Conservation (phyloP, 2,329 filamentous ascomycete genomes). For the Keithomyces neogunnii region DNA sequence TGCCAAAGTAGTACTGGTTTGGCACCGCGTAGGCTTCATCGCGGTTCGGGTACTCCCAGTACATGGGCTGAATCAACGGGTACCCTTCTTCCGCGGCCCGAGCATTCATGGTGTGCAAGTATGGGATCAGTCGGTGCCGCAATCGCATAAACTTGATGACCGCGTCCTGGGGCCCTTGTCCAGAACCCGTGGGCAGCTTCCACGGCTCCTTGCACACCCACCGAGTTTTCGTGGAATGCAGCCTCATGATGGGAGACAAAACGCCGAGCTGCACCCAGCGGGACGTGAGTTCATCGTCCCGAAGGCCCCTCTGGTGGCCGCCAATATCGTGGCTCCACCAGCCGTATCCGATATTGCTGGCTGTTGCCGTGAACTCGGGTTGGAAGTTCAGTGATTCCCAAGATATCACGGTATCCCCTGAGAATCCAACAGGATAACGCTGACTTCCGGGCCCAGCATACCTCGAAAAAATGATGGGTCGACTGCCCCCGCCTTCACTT, state of each 20-base stretch:
- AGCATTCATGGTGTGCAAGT: slow-evolving; percentile 50
- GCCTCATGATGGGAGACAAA: slow-evolving; percentile 51
- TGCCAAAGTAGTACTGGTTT: slow-evolving; percentile 53
- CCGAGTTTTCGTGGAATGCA: slow-evolving; percentile 49
- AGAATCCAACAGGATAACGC: slow-evolving; percentile 57
- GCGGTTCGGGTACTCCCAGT: slow-evolving; percentile 47
- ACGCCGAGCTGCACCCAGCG: slow-evolving; percentile 55
- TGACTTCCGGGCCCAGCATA: slow-evolving; percentile 56
- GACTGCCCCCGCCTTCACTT: slow-evolving; percentile 10
- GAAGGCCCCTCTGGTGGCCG: slow-evolving; percentile 48
- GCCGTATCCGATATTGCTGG: slow-evolving; percentile 58
- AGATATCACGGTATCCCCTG: slow-evolving; percentile 49
- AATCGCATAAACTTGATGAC: slow-evolving; percentile 43
- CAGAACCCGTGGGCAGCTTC: slow-evolving; percentile 31
- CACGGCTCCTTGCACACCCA: slow-evolving; percentile 58
- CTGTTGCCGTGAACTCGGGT: slow-evolving; percentile 57
- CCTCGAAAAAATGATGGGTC: slow-evolving; percentile 48
- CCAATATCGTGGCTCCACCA: slow-evolving; percentile 65
- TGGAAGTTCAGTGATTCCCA: slow-evolving; percentile 56
- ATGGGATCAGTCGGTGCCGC: slow-evolving; percentile 51
- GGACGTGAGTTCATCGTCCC: slow-evolving; percentile 49
- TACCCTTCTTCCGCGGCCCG: slow-evolving; percentile 32
- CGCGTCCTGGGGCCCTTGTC: slow-evolving; percentile 32
- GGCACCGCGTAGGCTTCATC: slow-evolving; percentile 46
- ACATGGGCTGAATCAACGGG: slow-evolving; percentile 52